Evolutionary conservation across 2,329 filamentous ascomycete species (phyloP).

Genomic region (Aspergillus sp.): DNA sequence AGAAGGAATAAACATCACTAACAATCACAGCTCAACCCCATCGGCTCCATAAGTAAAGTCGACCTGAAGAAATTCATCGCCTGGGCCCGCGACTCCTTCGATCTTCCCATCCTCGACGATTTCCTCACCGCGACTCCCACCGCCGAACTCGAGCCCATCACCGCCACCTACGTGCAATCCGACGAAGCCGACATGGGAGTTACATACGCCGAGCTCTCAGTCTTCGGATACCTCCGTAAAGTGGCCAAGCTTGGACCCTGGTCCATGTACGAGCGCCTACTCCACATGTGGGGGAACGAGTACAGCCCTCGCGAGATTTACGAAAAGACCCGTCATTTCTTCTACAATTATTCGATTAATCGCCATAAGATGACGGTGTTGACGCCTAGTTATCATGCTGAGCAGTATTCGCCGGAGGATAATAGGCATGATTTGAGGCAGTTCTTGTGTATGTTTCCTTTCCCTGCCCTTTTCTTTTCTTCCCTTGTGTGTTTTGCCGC

Average conservation of each 20-base stretch:
- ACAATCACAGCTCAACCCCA: slow-evolving; percentile 36
- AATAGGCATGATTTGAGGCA: slow-evolving; percentile 62
- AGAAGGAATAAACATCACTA: no score
- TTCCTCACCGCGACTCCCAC: slow-evolving; percentile 67
- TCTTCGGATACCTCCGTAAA: slow-evolving; percentile 58
- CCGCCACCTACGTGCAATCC: slow-evolving; percentile 60
- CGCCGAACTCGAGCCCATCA: slow-evolving; percentile 68
- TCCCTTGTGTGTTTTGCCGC: neutral
- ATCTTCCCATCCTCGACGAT: slow-evolving; percentile 64
- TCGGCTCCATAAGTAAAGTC: slow-evolving; percentile 60
- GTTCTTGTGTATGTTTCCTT: slow-evolving; percentile 49
- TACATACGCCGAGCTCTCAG: slow-evolving; percentile 57
- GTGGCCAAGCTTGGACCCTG: slow-evolving; percentile 57
- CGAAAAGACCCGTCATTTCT: slow-evolving; percentile 50
- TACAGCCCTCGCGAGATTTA: slow-evolving; percentile 48
- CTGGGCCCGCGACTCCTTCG: slow-evolving; percentile 62
- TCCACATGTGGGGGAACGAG: slow-evolving; percentile 52
- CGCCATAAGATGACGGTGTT: slow-evolving; percentile 65
- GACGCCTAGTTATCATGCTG: slow-evolving; percentile 59
- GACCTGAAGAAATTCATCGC: slow-evolving; percentile 72
- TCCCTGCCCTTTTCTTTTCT: neutral
- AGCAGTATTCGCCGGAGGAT: slow-evolving; percentile 57
- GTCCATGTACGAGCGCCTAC: slow-evolving; percentile 56
- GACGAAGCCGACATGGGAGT: slow-evolving; percentile 60
- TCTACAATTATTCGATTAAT: slow-evolving; percentile 60